phyloP scores from a whole-genome alignment of 306 rosid species.

The Oemleria cerasiformis region DNA sequence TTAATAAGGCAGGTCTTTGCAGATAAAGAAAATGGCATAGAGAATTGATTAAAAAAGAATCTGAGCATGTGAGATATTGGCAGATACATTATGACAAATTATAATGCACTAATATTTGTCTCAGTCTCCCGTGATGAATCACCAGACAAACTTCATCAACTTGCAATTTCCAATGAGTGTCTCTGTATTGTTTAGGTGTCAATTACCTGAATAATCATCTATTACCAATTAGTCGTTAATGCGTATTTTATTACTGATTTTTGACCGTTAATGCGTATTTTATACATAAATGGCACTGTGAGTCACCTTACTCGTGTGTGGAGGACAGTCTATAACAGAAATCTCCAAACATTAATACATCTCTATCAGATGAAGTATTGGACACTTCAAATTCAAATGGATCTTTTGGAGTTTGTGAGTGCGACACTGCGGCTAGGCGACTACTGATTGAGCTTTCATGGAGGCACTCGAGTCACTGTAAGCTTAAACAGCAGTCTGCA shows the following conservation, averaged over 20 bases:
- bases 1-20: background rate
- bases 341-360: no score
- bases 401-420: background rate
- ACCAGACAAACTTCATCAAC: slow-evolving; percentile 1
- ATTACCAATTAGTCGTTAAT: no score
- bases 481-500: background rate
- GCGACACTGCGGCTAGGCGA: background rate
- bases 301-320: no score
- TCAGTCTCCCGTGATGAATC: slow-evolving; percentile 1
- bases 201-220: no score
- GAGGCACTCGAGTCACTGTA: background rate
- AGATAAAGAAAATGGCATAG: background rate
- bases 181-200: no score
- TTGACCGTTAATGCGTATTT: no score
- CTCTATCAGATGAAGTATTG: background rate
- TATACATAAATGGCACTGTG: no score
- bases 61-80: slow-evolving; percentile 6
- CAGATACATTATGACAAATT: background rate
- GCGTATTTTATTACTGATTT: no score
- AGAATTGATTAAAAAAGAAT: background rate
- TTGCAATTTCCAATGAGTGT: no score
- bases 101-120: background rate
- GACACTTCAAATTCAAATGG: no score
- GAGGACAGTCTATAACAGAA: no score
- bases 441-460: background rate